These are phyloP conservation scores for Cutaneotrichosporon spelunceum DNA, from an alignment of 1,284 basidiomycete genomes.

Conservation along the genomic window DNA sequence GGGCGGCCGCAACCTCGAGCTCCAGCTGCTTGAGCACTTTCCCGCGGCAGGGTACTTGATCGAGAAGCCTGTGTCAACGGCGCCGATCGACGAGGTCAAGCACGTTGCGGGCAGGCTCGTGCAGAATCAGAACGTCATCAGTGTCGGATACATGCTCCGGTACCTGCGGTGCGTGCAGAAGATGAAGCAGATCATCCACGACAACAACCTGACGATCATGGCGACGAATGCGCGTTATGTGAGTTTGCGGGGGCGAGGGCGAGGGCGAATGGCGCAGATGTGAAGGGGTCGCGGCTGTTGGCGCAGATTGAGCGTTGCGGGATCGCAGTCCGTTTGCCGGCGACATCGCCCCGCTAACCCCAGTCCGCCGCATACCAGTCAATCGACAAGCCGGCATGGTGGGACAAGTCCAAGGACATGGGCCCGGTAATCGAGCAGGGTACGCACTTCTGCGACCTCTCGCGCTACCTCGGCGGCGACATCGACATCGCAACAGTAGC, in stretches of 20 bases:
- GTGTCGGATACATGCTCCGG: slow-evolving; percentile 87
- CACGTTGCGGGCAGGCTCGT: slow-evolving; percentile 68
- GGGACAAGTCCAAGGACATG: slow-evolving; percentile 78
- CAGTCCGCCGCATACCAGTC: slow-evolving; percentile 75
- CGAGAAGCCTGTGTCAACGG: slow-evolving; percentile 91
- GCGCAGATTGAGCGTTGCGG: not conserved
- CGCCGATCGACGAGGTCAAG: slow-evolving; percentile 58
- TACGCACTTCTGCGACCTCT: slow-evolving; percentile 68
- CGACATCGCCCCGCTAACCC: slow-evolving; percentile 16
- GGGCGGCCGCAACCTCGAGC: slow-evolving; percentile 81
- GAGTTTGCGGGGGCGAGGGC: slow-evolving; percentile 22
- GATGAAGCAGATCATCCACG: slow-evolving; percentile 95
- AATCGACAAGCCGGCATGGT: slow-evolving; percentile 91
- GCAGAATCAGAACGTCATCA: slow-evolving; percentile 72
- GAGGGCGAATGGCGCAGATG: not conserved
- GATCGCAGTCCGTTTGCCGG: not conserved
- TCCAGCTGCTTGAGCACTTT: slow-evolving; percentile 84
- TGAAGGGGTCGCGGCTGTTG: not conserved
- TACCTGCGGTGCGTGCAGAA: slow-evolving; percentile 93
- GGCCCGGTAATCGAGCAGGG: slow-evolving; percentile 96
- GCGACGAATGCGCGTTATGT: slow-evolving; percentile 93
- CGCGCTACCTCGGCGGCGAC: slow-evolving; percentile 96
- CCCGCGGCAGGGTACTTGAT: slow-evolving; percentile 88
- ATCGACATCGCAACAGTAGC: slow-evolving; percentile 67
- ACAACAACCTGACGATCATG: slow-evolving; percentile 96